Conservation (phyloP, 2,329 filamentous ascomycete genomes). For the Didymella segeticola region DNA sequence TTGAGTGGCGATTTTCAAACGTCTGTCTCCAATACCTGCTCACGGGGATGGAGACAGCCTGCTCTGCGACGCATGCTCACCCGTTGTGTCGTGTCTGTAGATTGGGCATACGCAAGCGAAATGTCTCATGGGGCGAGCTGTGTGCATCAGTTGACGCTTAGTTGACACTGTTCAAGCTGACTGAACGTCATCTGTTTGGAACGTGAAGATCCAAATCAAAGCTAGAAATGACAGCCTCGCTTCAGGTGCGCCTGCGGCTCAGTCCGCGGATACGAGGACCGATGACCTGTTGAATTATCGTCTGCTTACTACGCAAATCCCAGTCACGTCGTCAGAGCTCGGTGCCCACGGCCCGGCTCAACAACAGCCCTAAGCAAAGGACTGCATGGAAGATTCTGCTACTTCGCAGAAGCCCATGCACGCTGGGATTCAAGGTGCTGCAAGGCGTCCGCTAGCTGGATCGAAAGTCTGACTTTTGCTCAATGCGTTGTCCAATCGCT, state of each 20-base stretch:
- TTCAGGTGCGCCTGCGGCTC: conserved; percentile 15
- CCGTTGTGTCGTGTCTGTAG: conserved; percentile 1
- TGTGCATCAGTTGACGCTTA: conserved; percentile 7
- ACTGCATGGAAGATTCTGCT: conserved; percentile 18
- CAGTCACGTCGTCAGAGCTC: conserved; percentile 17
- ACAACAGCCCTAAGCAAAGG: conserved; percentile 4
- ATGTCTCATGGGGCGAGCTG: conserved; percentile 4
- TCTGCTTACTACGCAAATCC: conserved; percentile 22
- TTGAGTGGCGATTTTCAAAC: conserved; percentile 4
- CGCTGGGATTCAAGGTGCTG: conserved; percentile 8
- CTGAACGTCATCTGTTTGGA: conserved; percentile 9
- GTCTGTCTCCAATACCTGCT: background rate
- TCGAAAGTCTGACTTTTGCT: conserved; percentile 18
- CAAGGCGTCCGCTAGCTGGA: conserved; percentile 21
- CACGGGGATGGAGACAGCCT: background rate
- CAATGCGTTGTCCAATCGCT: conserved; percentile 32
- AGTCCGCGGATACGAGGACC: conserved; percentile 20
- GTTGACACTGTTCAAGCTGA: background rate
- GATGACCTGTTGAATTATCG: conserved; percentile 22
- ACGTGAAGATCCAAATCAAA: conserved; percentile 16
- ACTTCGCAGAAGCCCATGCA: conserved; percentile 17
- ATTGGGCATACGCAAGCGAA: conserved; percentile 4
- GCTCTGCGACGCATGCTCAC: background rate
- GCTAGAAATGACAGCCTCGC: conserved; percentile 7
- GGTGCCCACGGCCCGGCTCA: conserved; percentile 9